These are phyloP conservation scores for Musa beccarii DNA, from an alignment of 176 grass and related monocot genomes.

Conservation along the genomic window DNA sequence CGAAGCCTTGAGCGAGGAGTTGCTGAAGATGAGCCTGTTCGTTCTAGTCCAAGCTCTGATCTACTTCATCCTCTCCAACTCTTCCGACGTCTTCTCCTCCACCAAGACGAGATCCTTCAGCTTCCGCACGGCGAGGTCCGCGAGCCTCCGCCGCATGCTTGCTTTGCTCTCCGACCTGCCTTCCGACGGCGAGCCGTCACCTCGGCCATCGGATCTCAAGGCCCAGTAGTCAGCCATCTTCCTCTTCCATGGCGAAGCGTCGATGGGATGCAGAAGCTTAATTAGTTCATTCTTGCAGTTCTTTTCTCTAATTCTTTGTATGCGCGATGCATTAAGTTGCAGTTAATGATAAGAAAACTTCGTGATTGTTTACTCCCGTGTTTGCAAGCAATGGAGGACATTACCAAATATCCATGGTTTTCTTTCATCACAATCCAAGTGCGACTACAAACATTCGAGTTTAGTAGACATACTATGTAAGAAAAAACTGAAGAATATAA, in stretches of 20 bases:
- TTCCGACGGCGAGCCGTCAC: constrained; percentile 34
- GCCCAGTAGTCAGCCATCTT: not conserved
- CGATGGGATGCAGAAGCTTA: no score
- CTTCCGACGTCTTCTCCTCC: constrained; percentile 52
- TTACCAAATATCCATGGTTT: no score
- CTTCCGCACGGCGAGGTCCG: constrained; percentile 19
- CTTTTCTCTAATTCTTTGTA: not conserved
- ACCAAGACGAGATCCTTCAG: constrained; percentile 17
- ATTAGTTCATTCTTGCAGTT: not conserved
- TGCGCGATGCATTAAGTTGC: no score
- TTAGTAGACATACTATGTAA: no score
- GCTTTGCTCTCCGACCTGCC: constrained; percentile 45
- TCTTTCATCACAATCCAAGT: no score
- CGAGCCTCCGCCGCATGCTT: constrained; percentile 40
- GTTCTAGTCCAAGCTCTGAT: constrained; percentile 61
- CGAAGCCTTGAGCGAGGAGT: constrained; percentile 8
- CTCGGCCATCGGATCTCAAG: constrained; percentile 3
- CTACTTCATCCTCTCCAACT: constrained; percentile 63
- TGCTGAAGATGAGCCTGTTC: constrained; percentile 53
- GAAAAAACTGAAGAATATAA: no score
- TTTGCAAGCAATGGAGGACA: no score
- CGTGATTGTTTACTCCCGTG: no score
- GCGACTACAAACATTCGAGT: no score
- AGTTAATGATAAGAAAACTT: no score
- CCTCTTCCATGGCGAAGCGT: no score